Evolutionary conservation across 108 stramenopile genomes (phyloP).

Genomic region (Pseudonitzschia delicatissima): DNA sequence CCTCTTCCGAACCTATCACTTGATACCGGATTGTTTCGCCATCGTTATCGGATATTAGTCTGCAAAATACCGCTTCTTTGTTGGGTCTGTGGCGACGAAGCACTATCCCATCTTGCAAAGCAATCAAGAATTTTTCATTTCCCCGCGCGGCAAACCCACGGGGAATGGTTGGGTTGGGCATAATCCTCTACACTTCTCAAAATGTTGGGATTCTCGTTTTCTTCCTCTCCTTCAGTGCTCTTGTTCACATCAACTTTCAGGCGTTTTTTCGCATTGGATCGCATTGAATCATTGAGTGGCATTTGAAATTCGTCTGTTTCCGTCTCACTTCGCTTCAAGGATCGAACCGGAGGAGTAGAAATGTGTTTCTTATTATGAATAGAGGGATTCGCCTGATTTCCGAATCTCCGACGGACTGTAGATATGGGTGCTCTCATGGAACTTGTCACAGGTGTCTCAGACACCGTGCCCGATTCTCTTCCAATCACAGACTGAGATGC

Average conservation of each 20-base stretch:
- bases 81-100: conserved; percentile 75
- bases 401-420: conserved; percentile 41
- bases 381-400: no score
- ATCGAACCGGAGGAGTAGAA: conserved; percentile 41
- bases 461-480: background rate
- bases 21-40: conserved; percentile 79
- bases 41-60: conserved; percentile 66
- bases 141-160: conserved; percentile 67
- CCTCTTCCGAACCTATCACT: conserved; percentile 61
- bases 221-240: conserved; percentile 1
- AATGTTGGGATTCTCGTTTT: conserved; percentile 30
- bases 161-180: conserved; percentile 57
- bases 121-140: conserved; percentile 76
- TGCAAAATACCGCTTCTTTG: conserved; percentile 62
- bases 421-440: background rate
- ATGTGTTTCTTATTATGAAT: no score
- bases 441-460: background rate
- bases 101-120: conserved; percentile 79
- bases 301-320: conserved; percentile 10
- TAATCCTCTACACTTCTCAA: conserved; percentile 29
- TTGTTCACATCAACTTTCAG: background rate
- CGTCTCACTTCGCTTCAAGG: conserved; percentile 28
- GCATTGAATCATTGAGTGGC: conserved; percentile 9
- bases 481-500: background rate
- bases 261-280: background rate